Percentiles rank a stretch among this genome's conserved stretches.
Conservation (phyloP, 768 basidiomycete species). For the Coprinellus micaceus region DNA sequence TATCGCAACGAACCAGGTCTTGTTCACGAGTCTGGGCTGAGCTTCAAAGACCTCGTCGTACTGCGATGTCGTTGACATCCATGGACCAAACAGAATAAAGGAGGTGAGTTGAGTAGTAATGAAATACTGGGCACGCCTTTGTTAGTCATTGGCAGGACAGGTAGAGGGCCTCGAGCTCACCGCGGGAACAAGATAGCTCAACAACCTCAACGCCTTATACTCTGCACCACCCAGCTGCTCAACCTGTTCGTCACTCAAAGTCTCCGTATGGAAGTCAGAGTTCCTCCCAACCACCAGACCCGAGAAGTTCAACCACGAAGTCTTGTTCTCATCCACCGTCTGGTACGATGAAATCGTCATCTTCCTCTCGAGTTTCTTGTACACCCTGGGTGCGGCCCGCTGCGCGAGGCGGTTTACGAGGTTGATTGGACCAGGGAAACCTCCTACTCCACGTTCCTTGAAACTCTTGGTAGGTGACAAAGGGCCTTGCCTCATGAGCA, state of each 20-base stretch:
- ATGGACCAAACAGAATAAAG: constrained; percentile 60
- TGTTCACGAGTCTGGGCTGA: constrained; percentile 50
- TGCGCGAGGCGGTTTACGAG: constrained; percentile 37
- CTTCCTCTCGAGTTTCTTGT: constrained; percentile 43
- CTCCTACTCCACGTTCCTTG: constrained; percentile 42
- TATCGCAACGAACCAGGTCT: constrained; percentile 47
- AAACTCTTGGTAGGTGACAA: constrained; percentile 10
- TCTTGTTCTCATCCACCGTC: constrained; percentile 33
- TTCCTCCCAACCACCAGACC: constrained; percentile 55
- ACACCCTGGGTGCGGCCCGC: constrained; percentile 39
- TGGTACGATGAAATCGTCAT: constrained; percentile 49
- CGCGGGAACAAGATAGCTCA: constrained; percentile 46
- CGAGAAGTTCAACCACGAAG: constrained; percentile 36
- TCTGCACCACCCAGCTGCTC: constrained; percentile 77
- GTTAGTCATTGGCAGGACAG: background rate
- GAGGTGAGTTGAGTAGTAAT: constrained; percentile 51
- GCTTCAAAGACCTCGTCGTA: constrained; percentile 47
- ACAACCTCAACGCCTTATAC: constrained; percentile 56
- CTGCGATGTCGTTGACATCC: constrained; percentile 41
- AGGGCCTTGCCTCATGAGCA: constrained; percentile 19
- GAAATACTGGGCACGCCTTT: constrained; percentile 54
- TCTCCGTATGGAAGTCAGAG: constrained; percentile 50
- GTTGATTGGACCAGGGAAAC: constrained; percentile 44
- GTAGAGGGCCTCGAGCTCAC: constrained; percentile 26
- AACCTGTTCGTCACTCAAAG: constrained; percentile 60